Evolutionary conservation across 2,329 filamentous ascomycete species (phyloP).

Genomic region (Colletotrichum lupini): DNA sequence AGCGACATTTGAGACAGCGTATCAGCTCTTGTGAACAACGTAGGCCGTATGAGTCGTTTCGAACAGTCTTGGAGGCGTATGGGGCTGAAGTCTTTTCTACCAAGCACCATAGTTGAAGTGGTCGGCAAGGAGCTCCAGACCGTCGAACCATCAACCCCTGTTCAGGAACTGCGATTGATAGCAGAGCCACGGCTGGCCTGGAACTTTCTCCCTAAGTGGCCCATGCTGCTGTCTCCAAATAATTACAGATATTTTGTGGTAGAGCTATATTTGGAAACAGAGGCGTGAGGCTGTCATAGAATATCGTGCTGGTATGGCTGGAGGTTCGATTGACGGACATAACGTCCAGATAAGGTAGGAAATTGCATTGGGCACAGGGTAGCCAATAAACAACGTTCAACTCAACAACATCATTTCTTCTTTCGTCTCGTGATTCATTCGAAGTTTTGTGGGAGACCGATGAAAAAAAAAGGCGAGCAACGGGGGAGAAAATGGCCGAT

Average conservation of each 20-base stretch:
- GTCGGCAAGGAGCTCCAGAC: not conserved
- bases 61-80: not conserved
- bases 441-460: not conserved
- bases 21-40: not conserved
- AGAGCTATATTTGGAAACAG: not conserved
- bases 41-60: slow-evolving; percentile 17
- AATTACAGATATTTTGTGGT: not conserved
- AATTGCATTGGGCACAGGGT: not conserved
- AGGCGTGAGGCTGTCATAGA: not conserved
- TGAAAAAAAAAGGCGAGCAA: not conserved
- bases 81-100: not conserved
- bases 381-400: not conserved
- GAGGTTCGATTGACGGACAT: not conserved
- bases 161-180: not conserved
- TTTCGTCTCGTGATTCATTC: slow-evolving; percentile 22
- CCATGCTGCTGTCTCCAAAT: not conserved
- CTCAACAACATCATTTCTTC: not conserved
- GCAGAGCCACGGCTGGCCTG: not conserved
- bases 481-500: not conserved
- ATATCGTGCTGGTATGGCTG: not conserved
- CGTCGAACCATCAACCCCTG: not conserved
- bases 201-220: not conserved
- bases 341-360: not conserved
- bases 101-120: not conserved
- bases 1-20: slow-evolving; percentile 15